Conservation (phyloP, 2,329 filamentous ascomycete species). For the Corinectria fuckeliana region DNA sequence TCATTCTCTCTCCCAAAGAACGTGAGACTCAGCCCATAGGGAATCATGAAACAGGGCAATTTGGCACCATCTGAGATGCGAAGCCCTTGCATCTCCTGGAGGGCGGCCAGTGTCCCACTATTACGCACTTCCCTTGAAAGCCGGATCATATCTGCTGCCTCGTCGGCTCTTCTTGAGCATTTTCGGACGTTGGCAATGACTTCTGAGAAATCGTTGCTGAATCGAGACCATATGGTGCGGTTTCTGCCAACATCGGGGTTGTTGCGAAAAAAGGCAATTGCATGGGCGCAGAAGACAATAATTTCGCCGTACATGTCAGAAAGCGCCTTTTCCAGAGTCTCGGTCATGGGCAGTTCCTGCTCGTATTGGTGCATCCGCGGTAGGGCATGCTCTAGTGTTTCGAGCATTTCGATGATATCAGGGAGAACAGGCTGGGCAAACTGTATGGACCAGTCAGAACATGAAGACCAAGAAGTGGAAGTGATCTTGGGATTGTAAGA, state of each 20-base stretch:
- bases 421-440: conserved; percentile 3
- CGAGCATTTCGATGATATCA: neutral
- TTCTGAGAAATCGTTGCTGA: neutral
- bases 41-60: neutral
- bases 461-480: neutral
- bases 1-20: neutral
- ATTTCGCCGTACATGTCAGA: conserved; percentile 5
- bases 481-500: too few relatives aligned
- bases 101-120: neutral
- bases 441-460: neutral
- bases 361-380: neutral
- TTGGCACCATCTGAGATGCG: neutral
- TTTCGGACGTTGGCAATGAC: neutral
- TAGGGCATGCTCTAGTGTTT: neutral
- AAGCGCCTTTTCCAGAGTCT: neutral
- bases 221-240: neutral
- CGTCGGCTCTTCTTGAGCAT: neutral
- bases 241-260: neutral
- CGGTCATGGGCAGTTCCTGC: neutral
- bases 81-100: neutral
- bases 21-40: neutral
- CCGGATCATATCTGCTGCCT: neutral
- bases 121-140: neutral
- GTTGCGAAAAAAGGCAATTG: neutral
- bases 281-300: conserved; percentile 3